Conservation (phyloP, 2,329 filamentous ascomycete species). For the Ophiostoma ulmi region DNA sequence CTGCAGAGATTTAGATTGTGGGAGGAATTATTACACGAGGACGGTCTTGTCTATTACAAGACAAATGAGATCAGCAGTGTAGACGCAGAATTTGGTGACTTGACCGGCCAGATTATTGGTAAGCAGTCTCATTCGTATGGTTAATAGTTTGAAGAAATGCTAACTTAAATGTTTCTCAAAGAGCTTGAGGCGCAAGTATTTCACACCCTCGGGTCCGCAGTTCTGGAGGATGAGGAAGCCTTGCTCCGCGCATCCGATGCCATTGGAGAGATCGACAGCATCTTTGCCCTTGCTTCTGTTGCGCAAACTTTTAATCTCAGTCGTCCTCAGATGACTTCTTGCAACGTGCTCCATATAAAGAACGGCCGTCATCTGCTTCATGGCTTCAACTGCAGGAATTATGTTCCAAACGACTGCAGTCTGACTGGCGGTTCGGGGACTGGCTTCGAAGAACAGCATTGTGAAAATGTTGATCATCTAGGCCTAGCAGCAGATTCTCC, state of each 20-base stretch:
- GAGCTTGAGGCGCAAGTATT: slow-evolving; percentile 74
- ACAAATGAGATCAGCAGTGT: slow-evolving; percentile 74
- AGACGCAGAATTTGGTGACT: slow-evolving; percentile 75
- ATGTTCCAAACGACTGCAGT: slow-evolving; percentile 76
- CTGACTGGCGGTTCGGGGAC: slow-evolving; percentile 55
- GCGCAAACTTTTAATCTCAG: slow-evolving; percentile 69
- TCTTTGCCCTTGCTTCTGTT: slow-evolving; percentile 73
- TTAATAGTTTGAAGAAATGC: neutral
- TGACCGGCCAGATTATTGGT: slow-evolving; percentile 80
- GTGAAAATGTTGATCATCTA: neutral
- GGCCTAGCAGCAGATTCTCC: slow-evolving; percentile 37
- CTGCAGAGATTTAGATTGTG: slow-evolving; percentile 55
- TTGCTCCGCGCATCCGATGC: slow-evolving; percentile 68
- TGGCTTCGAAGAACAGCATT: slow-evolving; percentile 26
- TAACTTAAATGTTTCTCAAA: slow-evolving; percentile 47
- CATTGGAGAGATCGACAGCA: slow-evolving; percentile 80
- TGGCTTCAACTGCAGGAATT: slow-evolving; percentile 73
- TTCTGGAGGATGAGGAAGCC: slow-evolving; percentile 63
- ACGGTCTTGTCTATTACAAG: slow-evolving; percentile 76
- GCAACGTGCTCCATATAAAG: slow-evolving; percentile 67
- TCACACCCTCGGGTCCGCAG: slow-evolving; percentile 64
- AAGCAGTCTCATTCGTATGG: slow-evolving; percentile 30
- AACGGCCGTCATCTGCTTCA: slow-evolving; percentile 84
- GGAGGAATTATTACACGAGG: slow-evolving; percentile 71
- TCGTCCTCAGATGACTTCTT: slow-evolving; percentile 62